Conservation (phyloP, 2,329 filamentous ascomycete genomes). For the Cladosporium sp. region DNA sequence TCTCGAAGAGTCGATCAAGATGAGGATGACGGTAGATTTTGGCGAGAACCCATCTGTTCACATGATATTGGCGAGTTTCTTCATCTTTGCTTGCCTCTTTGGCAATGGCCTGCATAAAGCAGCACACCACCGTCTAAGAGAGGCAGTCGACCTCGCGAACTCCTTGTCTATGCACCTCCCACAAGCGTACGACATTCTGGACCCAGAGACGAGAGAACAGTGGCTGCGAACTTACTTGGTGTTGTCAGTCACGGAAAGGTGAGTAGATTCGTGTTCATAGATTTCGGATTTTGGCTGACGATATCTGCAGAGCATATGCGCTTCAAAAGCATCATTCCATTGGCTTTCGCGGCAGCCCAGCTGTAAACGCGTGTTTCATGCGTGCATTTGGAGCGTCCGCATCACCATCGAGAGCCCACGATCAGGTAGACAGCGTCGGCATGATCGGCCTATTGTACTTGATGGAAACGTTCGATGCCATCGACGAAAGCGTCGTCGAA, state of each 20-base stretch:
- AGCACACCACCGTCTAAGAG: constrained; percentile 25
- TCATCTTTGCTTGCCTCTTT: constrained; percentile 29
- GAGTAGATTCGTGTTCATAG: neutral
- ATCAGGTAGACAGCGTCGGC: constrained; percentile 36
- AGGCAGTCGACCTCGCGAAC: constrained; percentile 36
- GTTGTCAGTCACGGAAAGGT: constrained; percentile 28
- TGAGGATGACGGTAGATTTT: constrained; percentile 39
- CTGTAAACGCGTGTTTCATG: constrained; percentile 37
- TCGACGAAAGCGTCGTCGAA: constrained; percentile 40
- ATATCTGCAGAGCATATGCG: constrained; percentile 35
- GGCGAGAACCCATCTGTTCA: constrained; percentile 27
- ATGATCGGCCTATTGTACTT: constrained; percentile 41
- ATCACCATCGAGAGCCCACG: constrained; percentile 36
- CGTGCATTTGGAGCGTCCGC: constrained; percentile 36
- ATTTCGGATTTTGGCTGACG: neutral
- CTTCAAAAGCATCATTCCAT: constrained; percentile 40
- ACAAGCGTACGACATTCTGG: constrained; percentile 33
- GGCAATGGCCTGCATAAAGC: constrained; percentile 25
- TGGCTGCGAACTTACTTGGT: constrained; percentile 36
- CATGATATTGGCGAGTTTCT: constrained; percentile 28
- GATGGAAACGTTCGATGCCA: constrained; percentile 42
- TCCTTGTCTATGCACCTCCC: constrained; percentile 38
- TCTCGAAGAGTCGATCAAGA: constrained; percentile 40
- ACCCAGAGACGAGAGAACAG: constrained; percentile 36
- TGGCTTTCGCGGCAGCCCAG: constrained; percentile 38